A percentile compares a stretch with the other conserved stretches of the same genome.
Evolutionary conservation across 2,329 filamentous ascomycete species (phyloP).

Genomic region (Neobulgaria alba): DNA sequence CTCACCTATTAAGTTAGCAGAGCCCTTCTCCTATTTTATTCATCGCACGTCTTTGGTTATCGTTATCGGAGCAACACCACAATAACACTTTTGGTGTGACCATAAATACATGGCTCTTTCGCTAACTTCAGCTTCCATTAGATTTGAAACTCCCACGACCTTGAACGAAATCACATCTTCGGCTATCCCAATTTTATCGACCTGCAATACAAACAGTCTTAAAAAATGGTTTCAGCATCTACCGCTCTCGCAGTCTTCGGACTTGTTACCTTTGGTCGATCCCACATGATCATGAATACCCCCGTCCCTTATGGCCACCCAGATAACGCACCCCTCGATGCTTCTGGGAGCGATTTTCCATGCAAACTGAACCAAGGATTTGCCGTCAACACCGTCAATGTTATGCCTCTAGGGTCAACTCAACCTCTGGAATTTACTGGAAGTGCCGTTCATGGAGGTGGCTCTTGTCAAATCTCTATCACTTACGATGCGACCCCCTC

Average conservation of each 20-base stretch:
- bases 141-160: too few relatives aligned
- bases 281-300: slow-evolving; percentile 66
- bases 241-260: slow-evolving; percentile 43
- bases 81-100: too few relatives aligned
- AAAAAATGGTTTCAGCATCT: slow-evolving; percentile 44
- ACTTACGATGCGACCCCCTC: slow-evolving; percentile 68
- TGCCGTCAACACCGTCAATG: slow-evolving; percentile 42
- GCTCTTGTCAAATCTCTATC: slow-evolving; percentile 82
- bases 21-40: too few relatives aligned
- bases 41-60: background rate
- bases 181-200: too few relatives aligned
- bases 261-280: slow-evolving; percentile 51
- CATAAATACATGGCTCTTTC: too few relatives aligned
- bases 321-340: slow-evolving; percentile 56
- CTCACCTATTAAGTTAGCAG: too few relatives aligned
- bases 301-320: slow-evolving; percentile 54
- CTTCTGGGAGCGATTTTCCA: slow-evolving; percentile 62
- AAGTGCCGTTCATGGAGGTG: slow-evolving; percentile 75
- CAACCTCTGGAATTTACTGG: slow-evolving; percentile 60
- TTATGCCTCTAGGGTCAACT: slow-evolving; percentile 53
- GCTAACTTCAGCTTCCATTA: too few relatives aligned
- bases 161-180: too few relatives aligned
- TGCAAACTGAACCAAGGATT: slow-evolving; percentile 58
- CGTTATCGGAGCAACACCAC: too few relatives aligned
- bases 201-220: too few relatives aligned